Evolutionary conservation across 371 early-diverging fungal genomes (phyloP), one percentile per base, ranked within the genome.

Genomic region (Batrachochytrium dendrobatidis): DNA sequence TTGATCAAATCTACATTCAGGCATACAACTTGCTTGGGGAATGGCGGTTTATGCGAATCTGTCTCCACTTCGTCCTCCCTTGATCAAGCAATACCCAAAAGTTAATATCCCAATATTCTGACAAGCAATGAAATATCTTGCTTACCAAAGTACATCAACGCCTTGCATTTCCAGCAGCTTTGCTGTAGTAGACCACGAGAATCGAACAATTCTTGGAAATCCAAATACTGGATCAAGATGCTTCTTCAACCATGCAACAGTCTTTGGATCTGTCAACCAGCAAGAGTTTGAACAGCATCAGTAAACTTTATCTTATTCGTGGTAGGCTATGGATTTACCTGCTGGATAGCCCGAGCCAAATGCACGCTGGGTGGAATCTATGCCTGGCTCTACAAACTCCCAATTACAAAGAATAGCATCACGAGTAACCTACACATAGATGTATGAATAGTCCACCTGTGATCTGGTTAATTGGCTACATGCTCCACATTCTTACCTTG

Each of bases 271-370:
- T 79, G 64, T 8, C 25, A 25, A 10, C 8, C 39, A 7, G 29
- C 43, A 54, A 30, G 5, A 10, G 17, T 10, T 39, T 22, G 32
- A 3, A 26, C 20, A 12, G 3, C 12, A 24, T 39, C 0, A 0
- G 17, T 35, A 60, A 33, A 0, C 22, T 17, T 29, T 15, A 24
- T 29, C 34, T 15, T 17, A 12, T 24, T 33, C 39, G 20, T 15
- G 39, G 20, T 20, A 39, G 15, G 15, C 39, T 39, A 15, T 15
- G 0, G 15, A 24, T 33, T 3, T 44, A 84, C 86, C 86, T 33
- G 89, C 82, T 4, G 99, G 98, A 71, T 99, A 99, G 20, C 99
- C 99, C 0, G 94, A 94, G 3, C 99, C 99, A 74, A 91, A 92
- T 2, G 67, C 60, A n/a, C 39, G 39, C 20, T 73, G 78, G 0